phyloP scores from a whole-genome alignment of 345 rosid species.

The Corymbia maculata region DNA sequence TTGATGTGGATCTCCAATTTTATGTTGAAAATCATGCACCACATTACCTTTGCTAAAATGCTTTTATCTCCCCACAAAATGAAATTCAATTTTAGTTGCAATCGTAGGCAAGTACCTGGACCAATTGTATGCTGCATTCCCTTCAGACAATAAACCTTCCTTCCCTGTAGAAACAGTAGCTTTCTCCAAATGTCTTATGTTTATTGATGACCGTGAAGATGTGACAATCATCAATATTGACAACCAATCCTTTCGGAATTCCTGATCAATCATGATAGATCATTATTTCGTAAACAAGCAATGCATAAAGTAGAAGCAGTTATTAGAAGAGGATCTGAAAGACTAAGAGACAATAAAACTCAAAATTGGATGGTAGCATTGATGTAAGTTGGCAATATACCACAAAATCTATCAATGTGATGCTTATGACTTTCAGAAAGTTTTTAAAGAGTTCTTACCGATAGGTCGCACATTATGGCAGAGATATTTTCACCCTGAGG shows the following conservation, averaged over 20 bases:
- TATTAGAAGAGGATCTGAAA: neutral
- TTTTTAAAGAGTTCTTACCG: conserved; percentile 36
- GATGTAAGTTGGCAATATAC: neutral
- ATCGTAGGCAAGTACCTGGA: conserved; percentile 53
- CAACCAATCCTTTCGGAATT: conserved; percentile 94
- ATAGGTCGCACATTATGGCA: conserved; percentile 81
- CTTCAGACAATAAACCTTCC: conserved; percentile 97
- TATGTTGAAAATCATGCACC: neutral
- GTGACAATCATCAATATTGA: conserved; percentile 94
- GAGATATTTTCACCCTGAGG: conserved; percentile 84
- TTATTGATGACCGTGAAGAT: conserved; percentile 89
- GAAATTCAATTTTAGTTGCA: neutral
- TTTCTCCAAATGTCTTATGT: conserved; percentile 94
- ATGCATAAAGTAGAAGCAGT: neutral
- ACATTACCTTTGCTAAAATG: neutral
- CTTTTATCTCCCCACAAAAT: neutral
- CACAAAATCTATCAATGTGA: neutral
- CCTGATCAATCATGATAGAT: conserved; percentile 46
- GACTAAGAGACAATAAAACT: neutral
- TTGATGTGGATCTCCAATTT: neutral
- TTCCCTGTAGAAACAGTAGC: conserved; percentile 99
- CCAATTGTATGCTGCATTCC: conserved; percentile 97
- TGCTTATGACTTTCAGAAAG: neutral
- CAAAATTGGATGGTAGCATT: neutral
- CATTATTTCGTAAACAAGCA: neutral